phyloP scores from a whole-genome alignment of 306 rosid species.

The Luffa acutangula region DNA sequence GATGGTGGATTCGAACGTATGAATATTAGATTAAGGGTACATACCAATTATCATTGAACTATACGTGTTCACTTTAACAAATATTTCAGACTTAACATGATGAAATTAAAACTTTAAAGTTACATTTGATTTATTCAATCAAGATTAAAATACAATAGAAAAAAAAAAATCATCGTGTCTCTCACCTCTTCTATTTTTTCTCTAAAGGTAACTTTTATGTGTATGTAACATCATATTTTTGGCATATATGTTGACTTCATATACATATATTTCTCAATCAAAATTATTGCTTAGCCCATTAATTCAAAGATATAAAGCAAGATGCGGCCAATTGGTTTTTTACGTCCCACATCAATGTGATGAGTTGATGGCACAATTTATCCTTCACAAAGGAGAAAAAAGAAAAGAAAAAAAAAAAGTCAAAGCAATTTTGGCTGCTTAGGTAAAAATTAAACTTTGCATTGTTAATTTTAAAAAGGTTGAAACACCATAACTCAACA shows the following conservation, averaged over 20 bases:
- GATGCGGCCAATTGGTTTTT: background rate
- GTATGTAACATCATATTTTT: background rate
- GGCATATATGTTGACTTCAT: background rate
- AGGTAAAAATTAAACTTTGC: too few relatives aligned
- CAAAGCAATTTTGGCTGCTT: background rate
- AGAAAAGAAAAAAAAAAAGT: background rate
- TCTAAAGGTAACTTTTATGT: background rate
- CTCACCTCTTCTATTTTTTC: background rate
- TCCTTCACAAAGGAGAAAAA: background rate
- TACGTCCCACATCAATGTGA: background rate
- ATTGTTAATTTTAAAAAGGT: too few relatives aligned
- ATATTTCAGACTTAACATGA: too few relatives aligned
- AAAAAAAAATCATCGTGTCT: too few relatives aligned
- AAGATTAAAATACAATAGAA: too few relatives aligned
- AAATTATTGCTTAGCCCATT: background rate
- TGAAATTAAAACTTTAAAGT: too few relatives aligned
- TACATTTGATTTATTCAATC: too few relatives aligned
- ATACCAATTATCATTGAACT: too few relatives aligned
- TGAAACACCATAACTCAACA: too few relatives aligned
- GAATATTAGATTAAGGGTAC: too few relatives aligned
- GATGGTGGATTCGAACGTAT: too few relatives aligned
- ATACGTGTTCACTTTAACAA: too few relatives aligned
- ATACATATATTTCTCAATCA: background rate
- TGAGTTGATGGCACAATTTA: background rate
- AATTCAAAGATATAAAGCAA: background rate